These are phyloP conservation scores for Lachnellula subtilissima DNA, from an alignment of 2,329 filamentous ascomycete species.

Conservation along the genomic window DNA sequence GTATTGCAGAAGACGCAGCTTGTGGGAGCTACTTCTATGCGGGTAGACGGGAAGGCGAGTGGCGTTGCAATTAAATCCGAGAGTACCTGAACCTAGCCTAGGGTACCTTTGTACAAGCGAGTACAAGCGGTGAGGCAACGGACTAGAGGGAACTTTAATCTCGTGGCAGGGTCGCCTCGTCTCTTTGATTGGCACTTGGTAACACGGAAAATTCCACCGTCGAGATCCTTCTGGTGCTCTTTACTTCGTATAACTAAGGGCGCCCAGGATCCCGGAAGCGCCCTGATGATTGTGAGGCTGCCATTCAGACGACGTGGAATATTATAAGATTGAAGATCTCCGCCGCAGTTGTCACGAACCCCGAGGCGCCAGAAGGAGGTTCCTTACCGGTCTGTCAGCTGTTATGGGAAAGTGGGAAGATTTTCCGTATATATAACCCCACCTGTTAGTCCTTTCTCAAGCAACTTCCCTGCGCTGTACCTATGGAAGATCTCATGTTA, in stretches of 20 bases:
- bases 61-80: not conserved
- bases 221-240: not conserved
- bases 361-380: not conserved
- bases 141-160: not conserved
- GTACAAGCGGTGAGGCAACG: constrained; percentile 1
- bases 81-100: not conserved
- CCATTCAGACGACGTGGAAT: not conserved
- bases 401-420: not conserved
- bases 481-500: not conserved
- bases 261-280: not conserved
- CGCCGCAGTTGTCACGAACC: not conserved
- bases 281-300: not conserved
- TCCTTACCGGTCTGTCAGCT: not conserved
- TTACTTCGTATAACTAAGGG: no score
- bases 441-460: not conserved
- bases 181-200: not conserved
- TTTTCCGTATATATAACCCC: not conserved
- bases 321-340: constrained; percentile 1
- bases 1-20: no score
- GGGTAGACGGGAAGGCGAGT: not conserved
- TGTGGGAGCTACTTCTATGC: no score
- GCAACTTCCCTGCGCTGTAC: not conserved
- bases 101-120: not conserved
- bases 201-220: not conserved
- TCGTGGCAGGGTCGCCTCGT: not conserved